Evolutionary conservation across 345 rosid species (phyloP).

Genomic region (Eutrema heterophyllum): DNA sequence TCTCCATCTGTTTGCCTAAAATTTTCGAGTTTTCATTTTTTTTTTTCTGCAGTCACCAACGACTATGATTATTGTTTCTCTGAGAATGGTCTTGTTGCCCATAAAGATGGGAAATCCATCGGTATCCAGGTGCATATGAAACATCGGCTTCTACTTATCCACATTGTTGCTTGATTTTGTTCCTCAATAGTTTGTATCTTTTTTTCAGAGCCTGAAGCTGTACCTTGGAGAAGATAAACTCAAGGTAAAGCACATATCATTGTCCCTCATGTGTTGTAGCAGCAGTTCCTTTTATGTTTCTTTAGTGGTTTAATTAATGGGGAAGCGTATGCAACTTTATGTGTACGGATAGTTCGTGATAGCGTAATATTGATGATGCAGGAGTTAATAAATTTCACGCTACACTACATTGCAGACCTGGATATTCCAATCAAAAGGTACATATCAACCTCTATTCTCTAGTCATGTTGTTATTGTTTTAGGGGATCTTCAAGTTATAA

Average conservation of each 20-base stretch:
- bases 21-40: not conserved
- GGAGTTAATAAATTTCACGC: conserved; percentile 80
- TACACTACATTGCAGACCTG: conserved; percentile 92
- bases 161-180: conserved; percentile 1
- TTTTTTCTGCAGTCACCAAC: conserved; percentile 51
- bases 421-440: conserved; percentile 97
- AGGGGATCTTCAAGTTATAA: not conserved
- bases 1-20: not conserved
- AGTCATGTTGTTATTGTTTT: not conserved
- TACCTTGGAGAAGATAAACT: conserved; percentile 82
- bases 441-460: conserved; percentile 6
- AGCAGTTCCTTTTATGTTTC: not conserved
- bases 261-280: conserved; percentile 1
- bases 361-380: conserved; percentile 36
- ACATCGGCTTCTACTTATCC: not conserved
- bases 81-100: conserved; percentile 97
- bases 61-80: conserved; percentile 93
- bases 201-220: conserved; percentile 75
- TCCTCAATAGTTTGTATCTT: conserved; percentile 24
- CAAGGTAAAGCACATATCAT: conserved; percentile 45
- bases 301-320: not conserved
- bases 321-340: not conserved
- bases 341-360: not conserved
- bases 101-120: conserved; percentile 80
- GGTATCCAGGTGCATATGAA: conserved; percentile 62